Evolutionary conservation across 768 basidiomycete species (phyloP), one percentile per base, ranked within the genome.

Genomic region (Serendipita vermifera): DNA sequence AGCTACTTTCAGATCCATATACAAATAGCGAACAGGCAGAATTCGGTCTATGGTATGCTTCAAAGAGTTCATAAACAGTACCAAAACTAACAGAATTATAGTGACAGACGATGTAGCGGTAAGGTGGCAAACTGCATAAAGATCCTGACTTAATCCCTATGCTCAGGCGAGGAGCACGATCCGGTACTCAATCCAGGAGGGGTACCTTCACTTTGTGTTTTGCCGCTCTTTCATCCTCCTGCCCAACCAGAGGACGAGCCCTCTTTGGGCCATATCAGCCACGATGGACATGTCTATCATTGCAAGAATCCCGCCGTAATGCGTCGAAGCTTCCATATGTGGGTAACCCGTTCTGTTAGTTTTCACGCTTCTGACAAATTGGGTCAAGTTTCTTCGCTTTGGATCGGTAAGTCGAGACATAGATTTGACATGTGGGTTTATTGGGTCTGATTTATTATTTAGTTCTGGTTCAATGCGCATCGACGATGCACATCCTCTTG

Each of bases 61-160:
- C 5, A 55, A 35, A 17, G n/a, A n/a, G n/a, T n/a, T n/a, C n/a
- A n/a, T n/a, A n/a, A n/a, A n/a, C n/a, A n/a, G n/a, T n/a, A n/a
- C n/a, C n/a, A n/a, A n/a, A n/a, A n/a, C n/a, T n/a, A n/a, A n/a
- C n/a, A n/a, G n/a, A n/a, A 22, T n/a, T n/a, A 20, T 46, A 78
- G 77, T 58, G 77, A 80, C 60, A 65, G 71, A 0, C 74, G 78
- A 75, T 79, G 79, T 58, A 55, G 67, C 57, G 78, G 79, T 77
- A 59, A 46, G 40, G 26, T 31, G 15, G n/a, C n/a, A 38, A 13
- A 38, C 17, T 38, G n/a, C 14, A 46, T 22, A 53, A 15, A 48
- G n/a, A 2, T n/a, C 2, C 41, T 51, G 33, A 9, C 6, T 24
- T 31, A 41, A 56, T 11, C 5, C 31, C 41, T 26, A n/a, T n/a